Conservation (phyloP, 202 grass and related monocot genomes). For the Eragrostis tef region DNA sequence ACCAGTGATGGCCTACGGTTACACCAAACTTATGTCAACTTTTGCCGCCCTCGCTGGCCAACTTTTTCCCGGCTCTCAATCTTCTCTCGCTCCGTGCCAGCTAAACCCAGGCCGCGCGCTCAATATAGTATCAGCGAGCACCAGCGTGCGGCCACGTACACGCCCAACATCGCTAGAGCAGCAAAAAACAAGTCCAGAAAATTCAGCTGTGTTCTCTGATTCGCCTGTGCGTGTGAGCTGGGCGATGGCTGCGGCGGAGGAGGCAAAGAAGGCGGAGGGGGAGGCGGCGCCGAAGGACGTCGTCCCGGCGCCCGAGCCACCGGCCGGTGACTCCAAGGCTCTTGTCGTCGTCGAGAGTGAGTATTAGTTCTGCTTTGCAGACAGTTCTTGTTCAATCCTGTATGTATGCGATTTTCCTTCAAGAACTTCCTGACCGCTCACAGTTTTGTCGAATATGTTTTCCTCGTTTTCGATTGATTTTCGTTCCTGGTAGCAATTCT, state of each 20-base stretch:
- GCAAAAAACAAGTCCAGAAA: background rate
- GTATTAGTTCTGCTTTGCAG: constrained; percentile 3
- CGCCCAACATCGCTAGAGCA: background rate
- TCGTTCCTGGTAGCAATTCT: background rate
- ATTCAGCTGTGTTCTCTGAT: constrained; percentile 6
- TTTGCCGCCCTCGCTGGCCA: background rate
- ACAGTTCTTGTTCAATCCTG: background rate
- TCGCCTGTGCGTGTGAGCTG: constrained; percentile 20
- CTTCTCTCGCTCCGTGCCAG: background rate
- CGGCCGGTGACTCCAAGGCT: constrained; percentile 56
- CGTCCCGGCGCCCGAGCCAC: constrained; percentile 41
- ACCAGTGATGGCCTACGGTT: background rate
- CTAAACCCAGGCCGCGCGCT: background rate
- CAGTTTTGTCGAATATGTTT: background rate
- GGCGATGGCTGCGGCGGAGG: constrained; percentile 62
- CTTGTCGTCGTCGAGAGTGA: constrained; percentile 70
- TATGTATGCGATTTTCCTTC: background rate
- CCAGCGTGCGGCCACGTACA: constrained; percentile 10
- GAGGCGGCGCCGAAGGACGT: constrained; percentile 48
- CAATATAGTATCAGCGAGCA: constrained; percentile 23
- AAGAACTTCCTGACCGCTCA: background rate
- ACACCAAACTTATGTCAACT: constrained; percentile 19
- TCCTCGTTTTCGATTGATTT: background rate
- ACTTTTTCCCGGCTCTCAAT: background rate
- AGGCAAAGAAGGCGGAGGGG: constrained; percentile 54